phyloP scores from a whole-genome alignment of 768 basidiomycete genomes.

The Tubosaeta sp. region DNA sequence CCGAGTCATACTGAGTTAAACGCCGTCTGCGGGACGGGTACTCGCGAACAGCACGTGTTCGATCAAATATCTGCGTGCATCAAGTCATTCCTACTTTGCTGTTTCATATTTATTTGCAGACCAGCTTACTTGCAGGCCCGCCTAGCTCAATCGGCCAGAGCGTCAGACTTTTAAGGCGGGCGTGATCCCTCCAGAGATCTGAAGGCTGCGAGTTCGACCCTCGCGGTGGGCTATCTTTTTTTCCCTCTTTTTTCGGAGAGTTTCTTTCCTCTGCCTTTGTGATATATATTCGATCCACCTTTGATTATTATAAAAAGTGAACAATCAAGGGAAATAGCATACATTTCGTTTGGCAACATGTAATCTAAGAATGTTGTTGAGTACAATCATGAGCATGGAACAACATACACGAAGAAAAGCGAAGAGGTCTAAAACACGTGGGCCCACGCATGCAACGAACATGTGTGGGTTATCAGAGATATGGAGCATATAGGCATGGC shows the following conservation, averaged over 20 bases:
- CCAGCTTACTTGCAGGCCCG: constrained; percentile 30
- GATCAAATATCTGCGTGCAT: neutral
- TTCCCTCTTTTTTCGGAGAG: neutral
- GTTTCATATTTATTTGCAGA: neutral
- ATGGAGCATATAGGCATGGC: constrained; percentile 15
- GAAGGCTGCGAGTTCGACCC: constrained; percentile 85
- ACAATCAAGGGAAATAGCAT: constrained; percentile 5
- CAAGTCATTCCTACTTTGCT: too few species aligned
- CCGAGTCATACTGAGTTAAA: neutral
- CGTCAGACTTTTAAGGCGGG: constrained; percentile 50
- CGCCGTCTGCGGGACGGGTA: constrained; percentile 1
- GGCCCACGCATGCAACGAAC: constrained; percentile 5
- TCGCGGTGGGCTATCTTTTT: constrained; percentile 66
- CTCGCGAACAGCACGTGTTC: neutral
- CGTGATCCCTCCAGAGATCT: constrained; percentile 39
- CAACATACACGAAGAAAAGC: constrained; percentile 16
- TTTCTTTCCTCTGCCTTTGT: neutral
- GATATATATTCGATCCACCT: neutral
- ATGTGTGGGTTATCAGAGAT: constrained; percentile 4
- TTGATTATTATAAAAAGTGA: too few species aligned
- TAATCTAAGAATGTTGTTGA: constrained; percentile 17
- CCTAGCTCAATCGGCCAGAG: constrained; percentile 63
- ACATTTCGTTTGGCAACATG: constrained; percentile 13
- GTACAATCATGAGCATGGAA: constrained; percentile 14
- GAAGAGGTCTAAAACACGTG: constrained; percentile 7